Percentiles rank a stretch among this genome's conserved stretches.
phyloP scores from a whole-genome alignment of 1,284 basidiomycete species.

The Malassezia globosa region DNA sequence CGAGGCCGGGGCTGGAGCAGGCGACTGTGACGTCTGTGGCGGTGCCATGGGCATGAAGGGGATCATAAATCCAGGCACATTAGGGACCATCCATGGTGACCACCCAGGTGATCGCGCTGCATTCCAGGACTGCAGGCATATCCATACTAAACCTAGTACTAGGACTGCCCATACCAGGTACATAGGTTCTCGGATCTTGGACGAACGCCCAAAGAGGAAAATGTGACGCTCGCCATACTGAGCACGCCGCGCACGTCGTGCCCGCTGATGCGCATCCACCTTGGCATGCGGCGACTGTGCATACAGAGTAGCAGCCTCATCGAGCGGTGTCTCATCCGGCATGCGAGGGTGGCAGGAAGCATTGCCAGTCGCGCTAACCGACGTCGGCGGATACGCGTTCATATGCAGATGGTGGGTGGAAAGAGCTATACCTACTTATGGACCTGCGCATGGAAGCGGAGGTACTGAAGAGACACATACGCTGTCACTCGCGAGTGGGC shows the following conservation, averaged over 20 bases:
- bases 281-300: constrained; percentile 8
- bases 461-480: too few relatives aligned
- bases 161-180: constrained; percentile 4
- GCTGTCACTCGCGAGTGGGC: too few relatives aligned
- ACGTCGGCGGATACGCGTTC: too few relatives aligned
- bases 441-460: too few relatives aligned
- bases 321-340: constrained; percentile 5
- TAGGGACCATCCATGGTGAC: too few relatives aligned
- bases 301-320: constrained; percentile 11
- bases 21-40: background rate
- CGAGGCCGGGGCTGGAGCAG: background rate
- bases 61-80: background rate
- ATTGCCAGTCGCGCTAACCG: too few relatives aligned
- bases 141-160: constrained; percentile 5
- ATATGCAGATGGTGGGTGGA: too few relatives aligned
- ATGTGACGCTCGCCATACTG: constrained; percentile 7
- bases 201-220: constrained; percentile 10
- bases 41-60: background rate
- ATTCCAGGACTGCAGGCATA: background rate
- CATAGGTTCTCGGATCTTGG: constrained; percentile 6
- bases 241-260: background rate
- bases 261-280: constrained; percentile 1
- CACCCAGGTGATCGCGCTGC: background rate
- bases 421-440: too few relatives aligned
- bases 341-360: too few relatives aligned